These are phyloP conservation scores for Leucosporidium creatinivorum DNA, from an alignment of 768 basidiomycete genomes.

Conservation along the genomic window DNA sequence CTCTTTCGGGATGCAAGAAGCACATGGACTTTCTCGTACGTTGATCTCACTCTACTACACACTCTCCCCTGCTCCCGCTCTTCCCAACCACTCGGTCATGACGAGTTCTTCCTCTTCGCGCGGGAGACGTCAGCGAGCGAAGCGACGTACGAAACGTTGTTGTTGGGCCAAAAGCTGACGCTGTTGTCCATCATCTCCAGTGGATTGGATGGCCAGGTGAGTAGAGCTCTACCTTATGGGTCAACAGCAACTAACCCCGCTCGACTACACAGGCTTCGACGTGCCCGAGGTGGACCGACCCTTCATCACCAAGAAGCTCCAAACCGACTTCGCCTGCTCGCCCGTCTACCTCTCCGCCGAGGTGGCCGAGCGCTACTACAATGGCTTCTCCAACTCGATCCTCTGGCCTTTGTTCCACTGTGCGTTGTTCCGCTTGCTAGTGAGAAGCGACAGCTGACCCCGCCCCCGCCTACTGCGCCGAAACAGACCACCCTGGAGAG, in stretches of 20 bases:
- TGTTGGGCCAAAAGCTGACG: not conserved
- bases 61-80: not conserved
- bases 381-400: constrained; percentile 98
- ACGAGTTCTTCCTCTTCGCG: not conserved
- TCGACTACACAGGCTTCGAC: constrained; percentile 53
- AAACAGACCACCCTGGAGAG: constrained; percentile 72
- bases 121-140: not conserved
- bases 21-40: constrained; percentile 97
- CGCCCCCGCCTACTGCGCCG: not conserved
- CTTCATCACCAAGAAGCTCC: constrained; percentile 79
- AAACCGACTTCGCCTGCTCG: constrained; percentile 92
- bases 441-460: not conserved
- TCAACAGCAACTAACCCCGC: not conserved
- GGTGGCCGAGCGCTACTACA: constrained; percentile 95
- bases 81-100: not conserved
- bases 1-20: constrained; percentile 96
- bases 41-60: constrained; percentile 49
- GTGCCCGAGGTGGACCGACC: constrained; percentile 89
- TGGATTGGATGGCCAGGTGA: constrained; percentile 40
- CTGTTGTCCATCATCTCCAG: not conserved
- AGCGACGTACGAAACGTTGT: not conserved
- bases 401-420: constrained; percentile 98
- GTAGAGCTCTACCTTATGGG: not conserved
- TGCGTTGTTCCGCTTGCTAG: constrained; percentile 4
- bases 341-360: constrained; percentile 98